Percentiles rank a stretch among this genome's conserved stretches.
phyloP scores from a whole-genome alignment of 73 alveolate genomes.

The Symbiodinium natans region DNA sequence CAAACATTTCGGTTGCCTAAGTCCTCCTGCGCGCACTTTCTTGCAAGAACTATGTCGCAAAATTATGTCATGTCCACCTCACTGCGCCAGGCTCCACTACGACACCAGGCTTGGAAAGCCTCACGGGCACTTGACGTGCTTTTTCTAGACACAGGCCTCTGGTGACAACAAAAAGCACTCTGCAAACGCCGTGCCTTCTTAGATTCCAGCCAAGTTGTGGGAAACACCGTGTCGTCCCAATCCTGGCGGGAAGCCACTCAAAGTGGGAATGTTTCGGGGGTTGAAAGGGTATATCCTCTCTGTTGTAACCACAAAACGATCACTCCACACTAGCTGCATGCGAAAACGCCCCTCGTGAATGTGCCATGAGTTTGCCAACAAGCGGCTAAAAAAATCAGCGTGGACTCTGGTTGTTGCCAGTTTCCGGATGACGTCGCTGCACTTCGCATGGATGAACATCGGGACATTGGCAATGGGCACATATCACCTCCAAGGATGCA shows the following conservation, averaged over 20 bases:
- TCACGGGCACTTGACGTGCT: background rate
- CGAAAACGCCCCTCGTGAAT: no score
- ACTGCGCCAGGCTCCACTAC: background rate
- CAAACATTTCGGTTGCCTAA: no score
- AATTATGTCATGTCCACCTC: no score
- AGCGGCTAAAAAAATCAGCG: conserved; percentile 43
- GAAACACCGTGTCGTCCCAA: conserved; percentile 79
- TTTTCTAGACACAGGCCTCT: no score
- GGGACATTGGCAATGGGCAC: conserved; percentile 1
- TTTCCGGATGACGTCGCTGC: background rate
- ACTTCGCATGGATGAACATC: background rate
- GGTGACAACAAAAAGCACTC: no score
- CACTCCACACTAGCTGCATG: no score
- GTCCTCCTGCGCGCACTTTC: no score
- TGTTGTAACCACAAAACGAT: no score
- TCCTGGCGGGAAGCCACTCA: conserved; percentile 21
- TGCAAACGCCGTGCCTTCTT: conserved; percentile 23
- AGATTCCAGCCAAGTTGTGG: conserved; percentile 69
- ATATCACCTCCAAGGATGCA: background rate
- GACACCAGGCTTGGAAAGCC: background rate
- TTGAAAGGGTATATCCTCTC: no score
- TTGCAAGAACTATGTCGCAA: no score
- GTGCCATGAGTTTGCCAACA: background rate
- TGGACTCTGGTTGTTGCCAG: conserved; percentile 22
- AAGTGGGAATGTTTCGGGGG: no score